A percentile compares a stretch with the other conserved stretches of the same genome.
Conservation (phyloP, 768 basidiomycete genomes). For the Kwoniella dejecticola region DNA sequence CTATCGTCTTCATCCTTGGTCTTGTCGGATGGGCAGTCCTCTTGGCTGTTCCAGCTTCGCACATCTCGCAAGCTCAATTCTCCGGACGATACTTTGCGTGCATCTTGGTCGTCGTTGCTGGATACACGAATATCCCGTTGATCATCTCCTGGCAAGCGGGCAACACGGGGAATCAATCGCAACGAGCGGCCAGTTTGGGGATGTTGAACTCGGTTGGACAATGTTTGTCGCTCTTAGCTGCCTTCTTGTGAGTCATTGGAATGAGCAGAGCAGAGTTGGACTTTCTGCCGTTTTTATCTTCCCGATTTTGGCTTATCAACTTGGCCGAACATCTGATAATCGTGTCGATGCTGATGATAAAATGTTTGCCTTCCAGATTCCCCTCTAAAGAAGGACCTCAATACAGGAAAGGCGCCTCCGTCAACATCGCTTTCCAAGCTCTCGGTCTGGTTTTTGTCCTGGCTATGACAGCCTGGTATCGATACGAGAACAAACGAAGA, state of each 20-base stretch:
- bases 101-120: constrained; percentile 53
- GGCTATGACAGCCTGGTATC: constrained; percentile 53
- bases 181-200: constrained; percentile 56
- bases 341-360: too few relatives aligned
- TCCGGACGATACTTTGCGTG: constrained; percentile 57
- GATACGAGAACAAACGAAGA: constrained; percentile 54
- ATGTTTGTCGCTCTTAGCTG: constrained; percentile 52
- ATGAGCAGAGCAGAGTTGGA: too few relatives aligned
- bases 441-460: constrained; percentile 52
- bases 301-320: too few relatives aligned
- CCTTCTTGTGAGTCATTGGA: constrained; percentile 47
- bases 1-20: constrained; percentile 52
- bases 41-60: constrained; percentile 39
- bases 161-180: constrained; percentile 53
- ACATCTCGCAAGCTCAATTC: constrained; percentile 34
- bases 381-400: constrained; percentile 54
- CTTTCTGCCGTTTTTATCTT: too few relatives aligned
- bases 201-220: constrained; percentile 57
- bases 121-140: constrained; percentile 37
- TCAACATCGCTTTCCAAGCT: constrained; percentile 56
- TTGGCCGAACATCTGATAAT: too few relatives aligned
- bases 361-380: constrained; percentile 48
- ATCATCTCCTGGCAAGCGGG: constrained; percentile 53
- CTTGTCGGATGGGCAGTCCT: constrained; percentile 56
- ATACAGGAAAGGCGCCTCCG: constrained; percentile 51